phyloP scores from a whole-genome alignment of 352 stramenopile species.

The Globisporangium paddicum region DNA sequence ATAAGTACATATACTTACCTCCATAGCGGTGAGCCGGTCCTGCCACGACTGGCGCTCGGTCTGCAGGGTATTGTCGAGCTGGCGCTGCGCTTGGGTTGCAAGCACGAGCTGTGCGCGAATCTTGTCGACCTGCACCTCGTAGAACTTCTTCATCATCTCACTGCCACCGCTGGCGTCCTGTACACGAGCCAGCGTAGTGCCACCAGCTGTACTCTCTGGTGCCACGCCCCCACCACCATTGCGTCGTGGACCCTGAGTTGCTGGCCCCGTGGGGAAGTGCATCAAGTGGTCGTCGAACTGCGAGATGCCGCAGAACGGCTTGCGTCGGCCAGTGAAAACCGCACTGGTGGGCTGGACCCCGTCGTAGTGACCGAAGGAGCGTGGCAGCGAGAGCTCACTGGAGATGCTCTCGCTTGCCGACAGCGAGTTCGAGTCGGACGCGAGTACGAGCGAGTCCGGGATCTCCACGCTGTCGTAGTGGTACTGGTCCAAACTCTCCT shows the following conservation, averaged over 20 bases:
- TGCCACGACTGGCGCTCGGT: conserved; percentile 34
- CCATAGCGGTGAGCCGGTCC: conserved; percentile 11
- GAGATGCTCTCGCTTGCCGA: conserved; percentile 62
- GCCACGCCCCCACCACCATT: neutral
- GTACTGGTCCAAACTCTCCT: conserved; percentile 14
- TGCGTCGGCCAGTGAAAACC: neutral
- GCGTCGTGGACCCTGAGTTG: neutral
- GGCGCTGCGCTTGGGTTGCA: conserved; percentile 36
- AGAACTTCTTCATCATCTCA: conserved; percentile 75
- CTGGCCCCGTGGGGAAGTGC: conserved; percentile 8
- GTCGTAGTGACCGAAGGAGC: conserved; percentile 66
- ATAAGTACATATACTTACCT: conserved; percentile 25
- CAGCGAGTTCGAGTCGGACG: conserved; percentile 37
- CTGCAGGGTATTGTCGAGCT: conserved; percentile 43
- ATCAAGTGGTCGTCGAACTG: conserved; percentile 64
- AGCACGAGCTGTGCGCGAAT: conserved; percentile 54
- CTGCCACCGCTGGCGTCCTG: conserved; percentile 4
- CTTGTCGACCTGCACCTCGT: conserved; percentile 76
- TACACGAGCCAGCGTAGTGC: neutral
- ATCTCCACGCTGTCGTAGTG: conserved; percentile 8
- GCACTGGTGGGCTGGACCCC: neutral
- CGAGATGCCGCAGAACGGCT: conserved; percentile 19
- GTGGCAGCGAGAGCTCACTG: conserved; percentile 65
- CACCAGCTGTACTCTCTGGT: neutral
- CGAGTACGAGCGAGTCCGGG: conserved; percentile 22